Evolutionary conservation across 2,329 filamentous ascomycete species (phyloP).

Genomic region (Pseudocercospora cruenta): DNA sequence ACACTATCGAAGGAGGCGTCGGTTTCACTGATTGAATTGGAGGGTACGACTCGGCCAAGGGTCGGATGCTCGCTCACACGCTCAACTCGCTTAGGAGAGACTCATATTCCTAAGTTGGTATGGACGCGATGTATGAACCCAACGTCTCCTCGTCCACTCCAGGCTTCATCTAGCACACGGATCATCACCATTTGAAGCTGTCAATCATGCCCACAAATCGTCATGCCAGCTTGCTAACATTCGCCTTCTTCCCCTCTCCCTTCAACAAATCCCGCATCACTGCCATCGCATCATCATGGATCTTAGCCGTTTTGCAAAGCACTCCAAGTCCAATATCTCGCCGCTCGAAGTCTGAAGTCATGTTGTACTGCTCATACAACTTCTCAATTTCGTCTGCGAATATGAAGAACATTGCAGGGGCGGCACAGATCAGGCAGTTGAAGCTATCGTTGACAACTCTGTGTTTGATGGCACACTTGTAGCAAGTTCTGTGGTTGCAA

Average conservation of each 20-base stretch:
- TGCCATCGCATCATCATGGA: background rate
- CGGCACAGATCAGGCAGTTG: background rate
- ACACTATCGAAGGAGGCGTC: background rate
- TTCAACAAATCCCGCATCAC: background rate
- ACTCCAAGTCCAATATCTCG: background rate
- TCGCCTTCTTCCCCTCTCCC: background rate
- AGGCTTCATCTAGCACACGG: background rate
- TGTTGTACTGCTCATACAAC: background rate
- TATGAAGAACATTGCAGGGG: background rate
- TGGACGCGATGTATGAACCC: background rate
- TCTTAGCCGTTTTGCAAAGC: background rate
- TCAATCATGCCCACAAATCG: background rate
- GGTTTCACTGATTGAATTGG: background rate
- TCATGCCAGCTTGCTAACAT: background rate
- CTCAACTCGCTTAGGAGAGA: background rate
- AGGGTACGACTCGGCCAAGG: background rate
- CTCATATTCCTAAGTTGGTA: no score
- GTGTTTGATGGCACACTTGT: background rate
- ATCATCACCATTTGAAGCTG: background rate
- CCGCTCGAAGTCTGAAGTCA: background rate
- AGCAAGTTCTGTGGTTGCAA: conserved; percentile 11
- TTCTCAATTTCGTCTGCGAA: background rate
- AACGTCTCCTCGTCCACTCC: background rate
- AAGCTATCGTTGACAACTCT: background rate
- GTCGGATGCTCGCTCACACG: background rate